phyloP scores from a whole-genome alignment of 2,329 filamentous ascomycete genomes.

The Daldinia sp. region DNA sequence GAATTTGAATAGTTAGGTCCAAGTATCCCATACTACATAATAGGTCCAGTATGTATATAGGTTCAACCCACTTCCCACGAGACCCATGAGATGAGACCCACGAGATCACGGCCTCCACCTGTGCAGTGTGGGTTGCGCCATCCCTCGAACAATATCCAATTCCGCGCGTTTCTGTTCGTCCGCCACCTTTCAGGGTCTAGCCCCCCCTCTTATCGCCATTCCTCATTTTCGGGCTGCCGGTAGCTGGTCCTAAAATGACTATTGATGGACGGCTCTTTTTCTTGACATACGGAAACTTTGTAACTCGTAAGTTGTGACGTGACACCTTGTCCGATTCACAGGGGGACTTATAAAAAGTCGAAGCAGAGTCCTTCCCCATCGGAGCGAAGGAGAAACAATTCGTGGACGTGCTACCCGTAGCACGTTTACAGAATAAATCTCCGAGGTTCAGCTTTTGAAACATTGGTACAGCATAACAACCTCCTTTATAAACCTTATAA shows the following conservation, averaged over 20 bases:
- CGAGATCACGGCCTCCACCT: conserved; percentile 39
- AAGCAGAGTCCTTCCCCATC: background rate
- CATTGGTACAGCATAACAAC: conserved; percentile 5
- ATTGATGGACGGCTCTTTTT: background rate
- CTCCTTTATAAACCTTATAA: background rate
- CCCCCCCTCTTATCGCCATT: conserved; percentile 22
- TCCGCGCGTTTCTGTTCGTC: conserved; percentile 26
- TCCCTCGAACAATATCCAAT: conserved; percentile 36
- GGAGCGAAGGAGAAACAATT: conserved; percentile 7
- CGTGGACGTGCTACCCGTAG: conserved; percentile 25
- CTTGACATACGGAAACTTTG: background rate
- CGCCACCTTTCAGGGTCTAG: conserved; percentile 11
- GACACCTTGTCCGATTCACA: background rate
- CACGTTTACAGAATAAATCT: conserved; percentile 40
- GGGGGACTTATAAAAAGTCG: background rate
- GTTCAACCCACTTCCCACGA: conserved; percentile 32
- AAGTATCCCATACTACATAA: background rate
- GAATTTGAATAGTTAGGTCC: conserved; percentile 26
- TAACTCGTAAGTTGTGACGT: conserved; percentile 10
- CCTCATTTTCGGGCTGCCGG: conserved; percentile 15
- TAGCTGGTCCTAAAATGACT: conserved; percentile 7
- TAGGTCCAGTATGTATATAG: background rate
- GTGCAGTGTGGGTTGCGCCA: conserved; percentile 27
- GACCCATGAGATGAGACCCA: conserved; percentile 25
- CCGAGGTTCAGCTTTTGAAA: conserved; percentile 36